Evolutionary conservation across 768 basidiomycete genomes (phyloP).

Genomic region (Leucosporidium scottii): DNA sequence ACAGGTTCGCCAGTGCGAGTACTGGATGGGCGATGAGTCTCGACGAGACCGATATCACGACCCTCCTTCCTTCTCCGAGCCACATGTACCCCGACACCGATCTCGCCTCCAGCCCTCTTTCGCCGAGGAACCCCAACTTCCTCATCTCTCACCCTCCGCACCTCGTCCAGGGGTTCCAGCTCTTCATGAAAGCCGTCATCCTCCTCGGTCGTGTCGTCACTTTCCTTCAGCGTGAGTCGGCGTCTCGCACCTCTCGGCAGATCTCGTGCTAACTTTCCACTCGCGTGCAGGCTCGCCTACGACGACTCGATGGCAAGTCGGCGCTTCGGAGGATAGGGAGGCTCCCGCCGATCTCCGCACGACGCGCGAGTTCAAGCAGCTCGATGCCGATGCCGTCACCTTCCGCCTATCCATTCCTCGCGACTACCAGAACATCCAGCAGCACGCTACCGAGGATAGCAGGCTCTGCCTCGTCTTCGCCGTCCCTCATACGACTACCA

Average conservation of each 20-base stretch:
- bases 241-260: no score
- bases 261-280: no score
- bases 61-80: constrained; percentile 10
- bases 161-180: constrained; percentile 11
- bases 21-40: constrained; percentile 33
- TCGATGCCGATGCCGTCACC: constrained; percentile 24
- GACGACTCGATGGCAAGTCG: no score
- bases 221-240: constrained; percentile 16
- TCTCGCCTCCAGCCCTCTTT: constrained; percentile 2
- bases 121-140: constrained; percentile 9
- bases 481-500: constrained; percentile 17
- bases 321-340: no score
- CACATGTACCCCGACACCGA: neutral
- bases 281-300: no score
- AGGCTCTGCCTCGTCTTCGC: constrained; percentile 26
- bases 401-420: constrained; percentile 35
- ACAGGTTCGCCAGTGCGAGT: constrained; percentile 22
- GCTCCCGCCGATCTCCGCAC: constrained; percentile 8
- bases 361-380: constrained; percentile 30
- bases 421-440: constrained; percentile 24
- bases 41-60: constrained; percentile 25
- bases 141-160: constrained; percentile 22
- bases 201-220: constrained; percentile 17
- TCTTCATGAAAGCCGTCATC: constrained; percentile 18
- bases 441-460: constrained; percentile 11